phyloP scores from a whole-genome alignment of 306 rosid genomes.

The Vicia villosa region DNA sequence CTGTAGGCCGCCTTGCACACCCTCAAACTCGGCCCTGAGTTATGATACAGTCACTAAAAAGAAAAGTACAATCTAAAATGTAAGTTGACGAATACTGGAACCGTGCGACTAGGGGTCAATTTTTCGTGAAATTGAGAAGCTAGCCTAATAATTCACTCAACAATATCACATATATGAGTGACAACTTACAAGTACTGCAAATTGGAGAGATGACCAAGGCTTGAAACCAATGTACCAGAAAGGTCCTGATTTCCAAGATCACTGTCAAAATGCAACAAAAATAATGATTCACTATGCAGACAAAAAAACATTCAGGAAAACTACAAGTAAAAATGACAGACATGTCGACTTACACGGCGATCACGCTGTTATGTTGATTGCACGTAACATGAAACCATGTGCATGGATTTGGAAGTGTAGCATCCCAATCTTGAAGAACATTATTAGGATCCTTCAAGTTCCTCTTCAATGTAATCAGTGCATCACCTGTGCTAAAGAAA shows the following conservation, averaged over 20 bases:
- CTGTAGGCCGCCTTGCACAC: too few species aligned
- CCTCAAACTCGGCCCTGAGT: too few species aligned
- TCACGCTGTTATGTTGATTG: conserved; percentile 68
- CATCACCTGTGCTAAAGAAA: conserved; percentile 67
- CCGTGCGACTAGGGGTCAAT: too few species aligned
- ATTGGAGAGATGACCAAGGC: conserved; percentile 68
- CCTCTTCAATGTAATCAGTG: conserved; percentile 71
- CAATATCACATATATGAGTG: background rate
- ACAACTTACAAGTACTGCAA: conserved; percentile 85
- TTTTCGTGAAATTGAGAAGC: too few species aligned
- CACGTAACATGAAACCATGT: conserved; percentile 95
- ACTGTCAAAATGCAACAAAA: conserved; percentile 48
- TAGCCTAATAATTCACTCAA: conserved; percentile 57
- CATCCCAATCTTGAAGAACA: conserved; percentile 87
- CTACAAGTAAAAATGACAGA: conserved; percentile 21
- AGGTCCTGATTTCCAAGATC: conserved; percentile 93
- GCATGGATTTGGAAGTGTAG: conserved; percentile 92
- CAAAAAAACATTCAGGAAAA: conserved; percentile 13
- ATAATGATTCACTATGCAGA: background rate
- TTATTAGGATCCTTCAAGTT: conserved; percentile 74
- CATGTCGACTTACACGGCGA: conserved; percentile 75
- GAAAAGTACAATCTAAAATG: too few species aligned
- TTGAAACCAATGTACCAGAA: conserved; percentile 69
- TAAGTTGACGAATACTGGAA: too few species aligned
- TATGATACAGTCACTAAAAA: too few species aligned